Conservation (phyloP, 495 filamentous ascomycete species). For the Penicillium macrosclerotiorum region DNA sequence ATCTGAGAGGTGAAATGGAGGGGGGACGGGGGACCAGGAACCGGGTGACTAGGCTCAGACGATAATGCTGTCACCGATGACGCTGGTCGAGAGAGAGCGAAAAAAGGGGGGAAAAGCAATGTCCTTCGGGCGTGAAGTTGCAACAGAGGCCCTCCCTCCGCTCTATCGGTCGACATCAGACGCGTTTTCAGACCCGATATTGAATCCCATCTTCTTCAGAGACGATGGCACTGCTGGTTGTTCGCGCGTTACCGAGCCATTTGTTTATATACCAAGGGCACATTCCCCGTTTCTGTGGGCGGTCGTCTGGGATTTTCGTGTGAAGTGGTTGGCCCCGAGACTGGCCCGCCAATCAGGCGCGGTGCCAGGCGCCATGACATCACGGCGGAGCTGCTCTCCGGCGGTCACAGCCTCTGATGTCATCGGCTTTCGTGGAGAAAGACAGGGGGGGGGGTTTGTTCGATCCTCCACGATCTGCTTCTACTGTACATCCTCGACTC, state of each 20-base stretch:
- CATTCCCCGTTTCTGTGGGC: conserved; percentile 7
- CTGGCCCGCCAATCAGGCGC: conserved; percentile 13
- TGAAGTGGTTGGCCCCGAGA: conserved; percentile 12
- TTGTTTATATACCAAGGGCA: conserved; percentile 25
- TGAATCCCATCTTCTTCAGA: background rate
- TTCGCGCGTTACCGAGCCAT: conserved; percentile 1
- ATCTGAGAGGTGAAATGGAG: background rate
- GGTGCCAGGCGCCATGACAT: conserved; percentile 17
- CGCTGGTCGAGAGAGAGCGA: conserved; percentile 8
- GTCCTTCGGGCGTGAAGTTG: too few relatives aligned
- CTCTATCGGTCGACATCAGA: too few relatives aligned
- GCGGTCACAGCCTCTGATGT: conserved; percentile 27
- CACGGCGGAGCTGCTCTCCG: conserved; percentile 10
- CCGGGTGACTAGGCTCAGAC: conserved; percentile 9
- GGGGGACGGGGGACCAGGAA: background rate
- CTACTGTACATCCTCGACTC: background rate
- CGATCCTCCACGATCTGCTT: background rate
- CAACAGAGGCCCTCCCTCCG: too few relatives aligned
- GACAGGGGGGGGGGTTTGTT: too few relatives aligned
- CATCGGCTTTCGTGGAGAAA: conserved; percentile 11
- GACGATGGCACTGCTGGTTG: too few relatives aligned
- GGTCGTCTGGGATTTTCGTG: conserved; percentile 10
- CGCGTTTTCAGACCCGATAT: too few relatives aligned
- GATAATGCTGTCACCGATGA: conserved; percentile 32
- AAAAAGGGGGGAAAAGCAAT: background rate